Conservation (phyloP, 441 rosid genomes). For the Capsella rubella region DNA sequence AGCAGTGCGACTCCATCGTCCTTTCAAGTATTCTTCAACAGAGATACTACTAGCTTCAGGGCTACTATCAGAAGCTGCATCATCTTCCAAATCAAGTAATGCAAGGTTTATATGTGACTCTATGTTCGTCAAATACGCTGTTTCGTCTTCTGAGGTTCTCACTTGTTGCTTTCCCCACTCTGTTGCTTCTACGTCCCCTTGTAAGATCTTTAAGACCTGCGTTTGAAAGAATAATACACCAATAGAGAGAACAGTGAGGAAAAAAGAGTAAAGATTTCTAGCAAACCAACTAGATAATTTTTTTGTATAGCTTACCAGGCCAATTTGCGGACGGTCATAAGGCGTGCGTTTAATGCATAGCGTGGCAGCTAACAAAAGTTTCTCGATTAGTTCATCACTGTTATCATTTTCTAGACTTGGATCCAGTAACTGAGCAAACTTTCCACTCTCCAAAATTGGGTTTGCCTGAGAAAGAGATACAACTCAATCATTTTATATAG, state of each 20-base stretch:
- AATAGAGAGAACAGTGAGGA: not conserved
- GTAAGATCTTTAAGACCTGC: slow-evolving; percentile 82
- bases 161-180: slow-evolving; percentile 77
- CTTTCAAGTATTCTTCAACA: slow-evolving; percentile 75
- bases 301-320: slow-evolving; percentile 54
- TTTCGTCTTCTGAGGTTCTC: slow-evolving; percentile 58
- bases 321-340: slow-evolving; percentile 68
- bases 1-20: slow-evolving; percentile 80
- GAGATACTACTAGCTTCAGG: slow-evolving; percentile 56
- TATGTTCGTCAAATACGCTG: slow-evolving; percentile 59
- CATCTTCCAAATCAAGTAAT: slow-evolving; percentile 77
- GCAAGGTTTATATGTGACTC: slow-evolving; percentile 87
- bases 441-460: slow-evolving; percentile 74
- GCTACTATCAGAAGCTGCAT: slow-evolving; percentile 67
- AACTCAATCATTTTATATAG: slow-evolving; percentile 25
- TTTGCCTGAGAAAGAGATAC: slow-evolving; percentile 63
- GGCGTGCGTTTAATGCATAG: slow-evolving; percentile 78
- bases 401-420: slow-evolving; percentile 54
- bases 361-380: slow-evolving; percentile 85
- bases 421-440: slow-evolving; percentile 71
- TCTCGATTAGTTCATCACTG: slow-evolving; percentile 57
- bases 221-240: not conserved
- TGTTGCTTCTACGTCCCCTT: slow-evolving; percentile 73
- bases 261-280: not conserved
- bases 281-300: not conserved